Conservation (phyloP, 2,329 filamentous ascomycete species). For the Fusarium miscanthi region DNA sequence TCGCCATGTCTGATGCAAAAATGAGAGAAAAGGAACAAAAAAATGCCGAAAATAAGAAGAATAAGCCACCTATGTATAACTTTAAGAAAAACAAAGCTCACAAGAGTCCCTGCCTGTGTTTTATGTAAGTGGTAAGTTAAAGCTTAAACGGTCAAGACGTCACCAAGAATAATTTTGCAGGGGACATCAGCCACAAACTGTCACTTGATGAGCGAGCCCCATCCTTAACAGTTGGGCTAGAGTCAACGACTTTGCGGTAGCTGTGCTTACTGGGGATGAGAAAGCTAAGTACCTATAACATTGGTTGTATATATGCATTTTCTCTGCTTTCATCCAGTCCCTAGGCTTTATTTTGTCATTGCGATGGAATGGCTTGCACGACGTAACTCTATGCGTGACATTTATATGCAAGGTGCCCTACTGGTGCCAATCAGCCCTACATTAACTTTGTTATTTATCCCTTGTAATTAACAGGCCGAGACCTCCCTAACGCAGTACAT, state of each 20-base stretch:
- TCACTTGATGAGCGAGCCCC: slow-evolving; percentile 16
- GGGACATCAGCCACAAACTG: slow-evolving; percentile 28
- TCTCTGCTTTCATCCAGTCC: neutral
- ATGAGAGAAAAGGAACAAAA: neutral
- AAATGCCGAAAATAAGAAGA: neutral
- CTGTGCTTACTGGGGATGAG: neutral
- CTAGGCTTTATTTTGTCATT: neutral
- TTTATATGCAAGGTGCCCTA: neutral
- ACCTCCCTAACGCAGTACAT: neutral
- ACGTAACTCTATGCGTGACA: neutral
- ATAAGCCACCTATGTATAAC: neutral
- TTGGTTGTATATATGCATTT: neutral
- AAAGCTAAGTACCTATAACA: neutral
- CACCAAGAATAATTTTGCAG: slow-evolving; percentile 14
- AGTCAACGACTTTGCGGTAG: neutral
- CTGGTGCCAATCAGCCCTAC: neutral
- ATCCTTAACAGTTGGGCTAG: slow-evolving; percentile 7
- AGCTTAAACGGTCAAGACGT: slow-evolving; percentile 9
- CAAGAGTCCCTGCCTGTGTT: slow-evolving; percentile 11
- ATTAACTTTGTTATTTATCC: neutral
- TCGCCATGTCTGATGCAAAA: neutral
- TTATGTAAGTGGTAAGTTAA: slow-evolving; percentile 35
- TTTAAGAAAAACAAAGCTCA: slow-evolving; percentile 2
- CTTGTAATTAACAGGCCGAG: neutral
- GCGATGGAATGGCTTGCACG: neutral